Conservation (phyloP, 2,329 filamentous ascomycete genomes). For the Colletotrichum euphorbiae region DNA sequence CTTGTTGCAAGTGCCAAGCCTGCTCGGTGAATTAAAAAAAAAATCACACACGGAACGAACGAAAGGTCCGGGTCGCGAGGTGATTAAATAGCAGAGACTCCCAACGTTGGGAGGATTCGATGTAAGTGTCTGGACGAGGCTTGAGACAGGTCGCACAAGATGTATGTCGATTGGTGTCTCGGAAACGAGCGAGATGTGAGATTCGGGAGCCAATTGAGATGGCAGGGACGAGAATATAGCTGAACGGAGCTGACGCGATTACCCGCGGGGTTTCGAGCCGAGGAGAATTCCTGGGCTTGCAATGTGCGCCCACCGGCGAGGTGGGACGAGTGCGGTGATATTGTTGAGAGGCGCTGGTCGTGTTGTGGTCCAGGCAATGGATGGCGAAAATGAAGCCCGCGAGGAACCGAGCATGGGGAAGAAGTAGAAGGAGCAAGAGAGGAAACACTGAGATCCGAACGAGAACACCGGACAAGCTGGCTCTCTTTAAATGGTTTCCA, state of each 20-base stretch:
- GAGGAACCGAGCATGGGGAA: slow-evolving; percentile 4
- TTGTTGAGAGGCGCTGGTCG: slow-evolving; percentile 3
- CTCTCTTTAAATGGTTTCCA: slow-evolving; percentile 29
- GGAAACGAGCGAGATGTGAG: neutral
- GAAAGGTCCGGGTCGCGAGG: neutral
- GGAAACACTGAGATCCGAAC: neutral
- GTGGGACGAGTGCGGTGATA: neutral
- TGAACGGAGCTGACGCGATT: neutral
- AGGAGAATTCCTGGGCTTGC: neutral
- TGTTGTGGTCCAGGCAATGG: neutral
- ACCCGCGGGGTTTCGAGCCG: neutral
- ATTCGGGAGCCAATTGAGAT: neutral
- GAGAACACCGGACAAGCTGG: neutral
- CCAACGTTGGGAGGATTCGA: neutral
- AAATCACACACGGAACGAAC: neutral
- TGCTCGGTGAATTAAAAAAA: neutral
- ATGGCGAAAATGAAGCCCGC: slow-evolving; percentile 1
- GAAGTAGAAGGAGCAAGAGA: neutral
- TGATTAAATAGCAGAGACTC: neutral
- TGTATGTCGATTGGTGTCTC: slow-evolving; percentile 11
- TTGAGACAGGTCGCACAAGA: slow-evolving; percentile 12
- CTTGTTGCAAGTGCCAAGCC: neutral
- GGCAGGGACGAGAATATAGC: slow-evolving; percentile 20
- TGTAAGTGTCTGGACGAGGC: slow-evolving; percentile 1
- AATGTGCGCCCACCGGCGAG: neutral